These are phyloP conservation scores for Phytophthora pistaciae DNA, from an alignment of 352 stramenopile genomes.

Conservation along the genomic window DNA sequence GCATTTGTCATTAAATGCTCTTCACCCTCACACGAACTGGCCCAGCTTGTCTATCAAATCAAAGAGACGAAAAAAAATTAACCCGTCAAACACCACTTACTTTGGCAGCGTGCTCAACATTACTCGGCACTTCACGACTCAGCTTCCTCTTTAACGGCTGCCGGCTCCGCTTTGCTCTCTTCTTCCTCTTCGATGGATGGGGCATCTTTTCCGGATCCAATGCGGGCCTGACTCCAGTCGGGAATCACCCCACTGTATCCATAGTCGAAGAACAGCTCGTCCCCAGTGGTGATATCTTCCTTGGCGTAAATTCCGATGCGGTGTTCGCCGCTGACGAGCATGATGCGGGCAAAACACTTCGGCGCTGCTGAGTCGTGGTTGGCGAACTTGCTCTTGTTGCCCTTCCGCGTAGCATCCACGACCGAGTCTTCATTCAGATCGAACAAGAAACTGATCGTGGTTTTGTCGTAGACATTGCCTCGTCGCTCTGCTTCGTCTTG, in stretches of 20 bases:
- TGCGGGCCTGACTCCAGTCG: conserved; percentile 80
- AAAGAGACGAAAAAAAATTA: neutral
- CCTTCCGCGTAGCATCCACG: conserved; percentile 94
- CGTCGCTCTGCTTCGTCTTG: conserved; percentile 89
- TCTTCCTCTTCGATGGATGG: conserved; percentile 25
- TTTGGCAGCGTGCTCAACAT: conserved; percentile 1
- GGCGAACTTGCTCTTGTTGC: conserved; percentile 97
- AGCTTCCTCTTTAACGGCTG: conserved; percentile 25
- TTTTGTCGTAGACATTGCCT: conserved; percentile 92
- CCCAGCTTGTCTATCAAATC: neutral
- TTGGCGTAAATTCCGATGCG: conserved; percentile 95
- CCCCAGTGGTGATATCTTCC: conserved; percentile 83
- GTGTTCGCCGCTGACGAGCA: conserved; percentile 93
- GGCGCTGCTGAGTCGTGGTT: conserved; percentile 86
- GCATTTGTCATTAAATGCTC: neutral
- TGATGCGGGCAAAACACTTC: conserved; percentile 90
- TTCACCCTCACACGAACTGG: neutral
- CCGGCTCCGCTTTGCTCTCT: conserved; percentile 6
- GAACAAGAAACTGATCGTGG: conserved; percentile 94
- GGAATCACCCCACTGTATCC: conserved; percentile 84
- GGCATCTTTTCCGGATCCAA: conserved; percentile 42
- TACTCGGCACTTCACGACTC: conserved; percentile 8
- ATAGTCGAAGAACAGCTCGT: conserved; percentile 91
- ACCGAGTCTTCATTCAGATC: conserved; percentile 94
- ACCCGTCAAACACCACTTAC: conserved; percentile 1